Conservation (phyloP, 108 stramenopile species). For the Pelagomonas calceolata region DNA sequence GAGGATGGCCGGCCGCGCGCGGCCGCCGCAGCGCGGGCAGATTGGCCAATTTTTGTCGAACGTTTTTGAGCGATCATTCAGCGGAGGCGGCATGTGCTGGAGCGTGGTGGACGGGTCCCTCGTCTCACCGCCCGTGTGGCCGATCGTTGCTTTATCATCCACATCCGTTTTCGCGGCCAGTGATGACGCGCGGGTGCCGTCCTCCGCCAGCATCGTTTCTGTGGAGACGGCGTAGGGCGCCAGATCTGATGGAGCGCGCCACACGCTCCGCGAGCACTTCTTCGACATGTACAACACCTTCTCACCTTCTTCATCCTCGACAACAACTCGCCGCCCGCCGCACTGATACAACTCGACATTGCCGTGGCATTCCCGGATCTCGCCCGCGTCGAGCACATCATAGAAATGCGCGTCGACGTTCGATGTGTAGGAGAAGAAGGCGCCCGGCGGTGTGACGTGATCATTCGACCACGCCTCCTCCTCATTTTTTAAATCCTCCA, state of each 20-base stretch:
- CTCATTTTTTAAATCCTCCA: conserved; percentile 3
- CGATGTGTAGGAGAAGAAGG: conserved; percentile 38
- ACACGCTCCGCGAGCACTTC: conserved; percentile 6
- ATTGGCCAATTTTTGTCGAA: conserved; percentile 23
- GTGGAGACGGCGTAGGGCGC: not conserved
- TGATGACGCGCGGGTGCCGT: not conserved
- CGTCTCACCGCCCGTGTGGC: not conserved
- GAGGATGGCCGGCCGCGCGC: conserved; percentile 29
- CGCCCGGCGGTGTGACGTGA: conserved; percentile 18
- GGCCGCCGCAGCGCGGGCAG: conserved; percentile 24
- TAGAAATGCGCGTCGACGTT: conserved; percentile 40
- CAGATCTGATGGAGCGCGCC: not conserved
- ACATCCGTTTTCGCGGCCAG: not conserved
- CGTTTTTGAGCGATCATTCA: conserved; percentile 1
- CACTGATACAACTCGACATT: conserved; percentile 36
- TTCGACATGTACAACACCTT: conserved; percentile 8
- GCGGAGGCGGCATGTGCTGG: conserved; percentile 9
- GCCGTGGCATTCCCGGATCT: conserved; percentile 37
- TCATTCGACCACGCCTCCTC: not conserved
- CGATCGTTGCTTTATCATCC: conserved; percentile 14
- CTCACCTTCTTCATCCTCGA: conserved; percentile 10
- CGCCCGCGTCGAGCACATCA: conserved; percentile 32
- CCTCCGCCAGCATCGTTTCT: not conserved
- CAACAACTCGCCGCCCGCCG: not conserved
- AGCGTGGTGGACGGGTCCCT: not conserved